Evolutionary conservation across 495 filamentous ascomycete genomes (phyloP).

Genomic region (Penicillium desertorum): DNA sequence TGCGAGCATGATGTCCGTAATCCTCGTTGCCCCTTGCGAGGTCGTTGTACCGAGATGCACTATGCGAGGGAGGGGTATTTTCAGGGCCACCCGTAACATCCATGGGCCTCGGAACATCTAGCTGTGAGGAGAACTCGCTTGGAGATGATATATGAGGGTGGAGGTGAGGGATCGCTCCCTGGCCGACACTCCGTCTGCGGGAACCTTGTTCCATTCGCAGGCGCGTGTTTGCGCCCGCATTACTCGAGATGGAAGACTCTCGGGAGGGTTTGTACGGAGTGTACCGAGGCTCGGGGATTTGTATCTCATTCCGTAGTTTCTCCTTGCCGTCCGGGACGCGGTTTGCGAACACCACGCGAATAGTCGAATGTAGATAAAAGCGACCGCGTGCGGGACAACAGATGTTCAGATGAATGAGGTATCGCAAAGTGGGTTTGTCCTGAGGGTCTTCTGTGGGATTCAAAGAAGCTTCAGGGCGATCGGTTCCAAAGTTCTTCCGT

Average conservation of each 20-base stretch:
- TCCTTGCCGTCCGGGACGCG: constrained; percentile 97
- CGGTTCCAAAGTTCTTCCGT: constrained; percentile 50
- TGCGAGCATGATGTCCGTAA: constrained; percentile 60
- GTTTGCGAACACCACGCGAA: constrained; percentile 96
- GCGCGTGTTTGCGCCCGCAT: constrained; percentile 16
- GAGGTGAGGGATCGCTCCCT: constrained; percentile 38
- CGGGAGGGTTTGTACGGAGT: constrained; percentile 74
- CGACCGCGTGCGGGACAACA: constrained; percentile 82
- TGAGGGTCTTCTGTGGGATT: constrained; percentile 47
- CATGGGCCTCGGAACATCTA: constrained; percentile 31
- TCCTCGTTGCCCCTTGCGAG: constrained; percentile 65
- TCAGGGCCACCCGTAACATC: constrained; percentile 12
- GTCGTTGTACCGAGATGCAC: constrained; percentile 56
- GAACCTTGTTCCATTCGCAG: constrained; percentile 55
- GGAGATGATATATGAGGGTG: constrained; percentile 16
- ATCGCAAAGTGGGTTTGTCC: constrained; percentile 80
- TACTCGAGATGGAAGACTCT: constrained; percentile 32
- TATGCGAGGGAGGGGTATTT: constrained; percentile 7
- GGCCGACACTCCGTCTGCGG: constrained; percentile 56
- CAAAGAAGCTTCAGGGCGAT: constrained; percentile 42
- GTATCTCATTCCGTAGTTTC: constrained; percentile 85
- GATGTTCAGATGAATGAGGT: constrained; percentile 92
- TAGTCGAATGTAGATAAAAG: constrained; percentile 86
- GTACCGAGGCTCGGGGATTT: constrained; percentile 84
- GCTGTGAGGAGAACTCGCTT: constrained; percentile 19